These are phyloP conservation scores for Penicillium sp. DNA, from an alignment of 2,329 filamentous ascomycete species.

Conservation along the genomic window DNA sequence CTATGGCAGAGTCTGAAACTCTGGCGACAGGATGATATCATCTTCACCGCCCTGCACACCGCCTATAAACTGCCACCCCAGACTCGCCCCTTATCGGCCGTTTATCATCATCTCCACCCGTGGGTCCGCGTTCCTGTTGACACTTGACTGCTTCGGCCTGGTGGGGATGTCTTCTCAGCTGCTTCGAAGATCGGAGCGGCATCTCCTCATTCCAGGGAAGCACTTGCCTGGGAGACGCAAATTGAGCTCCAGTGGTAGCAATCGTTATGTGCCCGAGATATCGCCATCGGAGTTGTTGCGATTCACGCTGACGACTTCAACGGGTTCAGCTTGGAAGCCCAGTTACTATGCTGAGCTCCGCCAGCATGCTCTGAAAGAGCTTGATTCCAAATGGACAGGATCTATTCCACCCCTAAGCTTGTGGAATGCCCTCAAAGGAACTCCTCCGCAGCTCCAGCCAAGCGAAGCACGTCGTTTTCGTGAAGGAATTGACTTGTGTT, in stretches of 20 bases:
- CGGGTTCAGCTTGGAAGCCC: not conserved
- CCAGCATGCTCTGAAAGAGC: slow-evolving; percentile 14
- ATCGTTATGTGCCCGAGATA: slow-evolving; percentile 7
- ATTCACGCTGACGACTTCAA: slow-evolving; percentile 27
- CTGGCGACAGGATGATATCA: slow-evolving; percentile 15
- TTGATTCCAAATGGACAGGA: slow-evolving; percentile 21
- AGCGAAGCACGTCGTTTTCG: slow-evolving; percentile 4
- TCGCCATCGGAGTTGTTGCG: slow-evolving; percentile 30
- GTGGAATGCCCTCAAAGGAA: slow-evolving; percentile 20
- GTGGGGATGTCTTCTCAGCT: slow-evolving; percentile 1
- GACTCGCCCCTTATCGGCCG: slow-evolving; percentile 14
- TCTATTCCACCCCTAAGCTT: slow-evolving; percentile 16
- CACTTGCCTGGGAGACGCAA: no score
- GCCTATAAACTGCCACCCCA: slow-evolving; percentile 20
- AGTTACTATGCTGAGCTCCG: slow-evolving; percentile 9
- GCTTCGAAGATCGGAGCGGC: slow-evolving; percentile 1
- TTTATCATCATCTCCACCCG: slow-evolving; percentile 23
- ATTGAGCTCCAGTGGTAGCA: not conserved
- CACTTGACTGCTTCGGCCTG: slow-evolving; percentile 10
- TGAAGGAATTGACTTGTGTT: slow-evolving; percentile 6
- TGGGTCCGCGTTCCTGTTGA: slow-evolving; percentile 12
- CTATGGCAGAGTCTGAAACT: slow-evolving; percentile 14
- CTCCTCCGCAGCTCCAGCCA: slow-evolving; percentile 1
- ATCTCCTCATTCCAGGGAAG: no score
- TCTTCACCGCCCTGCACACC: slow-evolving; percentile 13